Conservation (phyloP, 257 asterid species). For the Solanum bulbocastanum region DNA sequence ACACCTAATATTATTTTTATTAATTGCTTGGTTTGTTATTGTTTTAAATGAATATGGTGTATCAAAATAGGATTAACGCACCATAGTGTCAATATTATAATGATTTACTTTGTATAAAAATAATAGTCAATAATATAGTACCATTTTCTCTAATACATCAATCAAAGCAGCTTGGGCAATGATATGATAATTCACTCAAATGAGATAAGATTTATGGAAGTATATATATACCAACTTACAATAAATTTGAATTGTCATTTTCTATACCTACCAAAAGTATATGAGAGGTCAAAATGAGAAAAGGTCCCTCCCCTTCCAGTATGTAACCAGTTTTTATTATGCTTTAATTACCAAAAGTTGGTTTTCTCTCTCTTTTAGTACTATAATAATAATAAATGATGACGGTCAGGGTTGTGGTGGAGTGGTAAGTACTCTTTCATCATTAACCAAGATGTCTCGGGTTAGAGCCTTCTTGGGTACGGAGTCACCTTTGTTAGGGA, state of each 20-base stretch:
- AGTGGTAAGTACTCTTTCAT: too few relatives aligned
- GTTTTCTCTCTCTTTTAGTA: neutral
- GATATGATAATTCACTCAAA: neutral
- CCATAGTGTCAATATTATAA: too few relatives aligned
- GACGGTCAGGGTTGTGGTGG: too few relatives aligned
- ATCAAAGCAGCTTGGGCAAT: neutral
- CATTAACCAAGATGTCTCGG: too few relatives aligned
- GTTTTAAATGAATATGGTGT: neutral
- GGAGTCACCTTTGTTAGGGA: too few relatives aligned
- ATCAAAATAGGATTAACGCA: neutral
- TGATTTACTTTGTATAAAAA: neutral
- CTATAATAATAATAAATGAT: neutral
- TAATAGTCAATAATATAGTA: too few relatives aligned
- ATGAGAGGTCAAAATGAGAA: conserved; percentile 14
- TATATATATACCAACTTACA: neutral
- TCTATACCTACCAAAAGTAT: conserved; percentile 3
- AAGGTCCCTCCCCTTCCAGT: neutral
- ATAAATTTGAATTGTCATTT: conserved; percentile 1
- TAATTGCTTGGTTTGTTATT: neutral
- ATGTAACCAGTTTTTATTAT: neutral
- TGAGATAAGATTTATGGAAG: neutral
- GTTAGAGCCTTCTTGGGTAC: too few relatives aligned
- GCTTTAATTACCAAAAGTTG: conserved; percentile 27
- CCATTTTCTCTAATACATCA: neutral
- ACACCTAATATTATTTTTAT: neutral